Conservation (phyloP, 2,329 filamentous ascomycete species). For the Colletotrichum navitas region DNA sequence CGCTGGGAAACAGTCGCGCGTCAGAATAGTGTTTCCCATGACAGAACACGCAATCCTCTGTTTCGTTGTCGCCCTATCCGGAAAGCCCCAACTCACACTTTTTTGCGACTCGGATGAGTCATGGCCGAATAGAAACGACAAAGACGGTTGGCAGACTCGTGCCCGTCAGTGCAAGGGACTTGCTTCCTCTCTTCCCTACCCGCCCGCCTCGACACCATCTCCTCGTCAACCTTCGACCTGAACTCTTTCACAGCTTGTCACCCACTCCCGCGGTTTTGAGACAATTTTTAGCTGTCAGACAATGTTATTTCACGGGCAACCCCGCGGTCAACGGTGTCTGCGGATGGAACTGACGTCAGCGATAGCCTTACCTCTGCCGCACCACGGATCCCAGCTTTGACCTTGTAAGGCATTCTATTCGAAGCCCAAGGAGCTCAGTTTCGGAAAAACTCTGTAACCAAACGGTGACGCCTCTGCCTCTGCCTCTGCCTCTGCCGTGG, state of each 20-base stretch:
- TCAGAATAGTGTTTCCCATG: constrained; percentile 35
- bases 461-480: constrained; percentile 35
- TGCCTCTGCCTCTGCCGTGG: constrained; percentile 18
- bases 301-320: constrained; percentile 26
- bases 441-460: constrained; percentile 33
- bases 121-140: constrained; percentile 25
- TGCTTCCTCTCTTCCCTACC: neutral
- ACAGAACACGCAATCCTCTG: constrained; percentile 41
- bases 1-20: constrained; percentile 23
- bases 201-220: constrained; percentile 18
- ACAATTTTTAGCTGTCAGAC: constrained; percentile 41
- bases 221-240: constrained; percentile 10
- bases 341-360: constrained; percentile 37
- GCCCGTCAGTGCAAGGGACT: constrained; percentile 10
- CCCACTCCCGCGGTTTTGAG: constrained; percentile 29
- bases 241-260: neutral
- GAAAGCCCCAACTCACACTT: constrained; percentile 38
- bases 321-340: constrained; percentile 30
- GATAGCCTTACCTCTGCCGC: constrained; percentile 4
- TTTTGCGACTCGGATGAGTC: constrained; percentile 39
- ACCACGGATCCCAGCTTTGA: constrained; percentile 32
- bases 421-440: constrained; percentile 24
- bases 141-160: constrained; percentile 11
- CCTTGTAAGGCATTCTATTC: constrained; percentile 34
- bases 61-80: constrained; percentile 40